Percentiles rank a stretch among this genome's conserved stretches.
Conservation (phyloP, 139 green algal species). For the Zygnema circumcarinatum region DNA sequence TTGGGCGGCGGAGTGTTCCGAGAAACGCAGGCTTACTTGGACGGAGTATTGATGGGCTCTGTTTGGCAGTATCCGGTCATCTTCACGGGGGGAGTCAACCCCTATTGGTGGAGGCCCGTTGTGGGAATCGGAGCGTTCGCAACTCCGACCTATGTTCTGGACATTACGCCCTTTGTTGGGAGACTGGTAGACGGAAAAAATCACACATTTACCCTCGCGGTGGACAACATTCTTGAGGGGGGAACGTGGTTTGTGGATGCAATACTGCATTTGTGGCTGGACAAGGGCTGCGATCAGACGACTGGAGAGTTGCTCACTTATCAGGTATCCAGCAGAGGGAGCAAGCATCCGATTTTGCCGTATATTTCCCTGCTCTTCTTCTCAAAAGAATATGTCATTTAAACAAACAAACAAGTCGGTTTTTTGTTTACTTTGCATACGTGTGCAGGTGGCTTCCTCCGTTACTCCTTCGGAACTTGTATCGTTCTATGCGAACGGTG, state of each 20-base stretch:
- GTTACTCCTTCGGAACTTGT: not conserved
- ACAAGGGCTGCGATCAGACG: not conserved
- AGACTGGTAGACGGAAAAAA: not conserved
- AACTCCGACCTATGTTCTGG: conserved; percentile 6
- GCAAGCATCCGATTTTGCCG: not conserved
- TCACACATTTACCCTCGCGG: conserved; percentile 13
- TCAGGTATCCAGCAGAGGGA: not conserved
- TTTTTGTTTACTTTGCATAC: too few species aligned
- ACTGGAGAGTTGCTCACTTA: not conserved
- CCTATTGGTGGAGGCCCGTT: conserved; percentile 17
- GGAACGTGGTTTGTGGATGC: conserved; percentile 3
- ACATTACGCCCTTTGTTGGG: conserved; percentile 29
- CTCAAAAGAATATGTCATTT: not conserved
- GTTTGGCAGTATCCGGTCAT: conserved; percentile 15
- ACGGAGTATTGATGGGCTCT: conserved; percentile 1
- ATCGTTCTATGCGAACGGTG: not conserved
- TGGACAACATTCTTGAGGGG: not conserved
- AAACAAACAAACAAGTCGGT: too few species aligned
- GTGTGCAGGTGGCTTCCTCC: not conserved
- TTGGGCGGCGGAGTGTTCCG: conserved; percentile 10
- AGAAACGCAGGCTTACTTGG: conserved; percentile 7
- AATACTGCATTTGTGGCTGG: conserved; percentile 6
- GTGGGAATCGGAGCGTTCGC: conserved; percentile 28
- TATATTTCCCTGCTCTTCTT: not conserved
- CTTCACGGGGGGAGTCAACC: conserved; percentile 28